phyloP scores from a whole-genome alignment of 1,139 yeast genomes.

The Entelexis sorbosivorans region DNA sequence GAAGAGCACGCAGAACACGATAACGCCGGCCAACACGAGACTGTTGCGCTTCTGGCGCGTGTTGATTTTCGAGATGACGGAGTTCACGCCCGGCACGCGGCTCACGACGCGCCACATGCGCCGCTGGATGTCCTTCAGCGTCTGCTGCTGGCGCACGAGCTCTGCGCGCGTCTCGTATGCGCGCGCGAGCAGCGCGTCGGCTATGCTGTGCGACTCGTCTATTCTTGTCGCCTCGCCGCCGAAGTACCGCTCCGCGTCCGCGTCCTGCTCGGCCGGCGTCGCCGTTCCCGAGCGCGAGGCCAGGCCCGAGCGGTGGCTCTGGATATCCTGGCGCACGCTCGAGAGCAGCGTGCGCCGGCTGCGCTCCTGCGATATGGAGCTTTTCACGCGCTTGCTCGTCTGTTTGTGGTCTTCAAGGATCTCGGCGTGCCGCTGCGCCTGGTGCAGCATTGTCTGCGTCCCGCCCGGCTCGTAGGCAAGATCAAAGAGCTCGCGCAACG shows the following conservation, averaged over 20 bases:
- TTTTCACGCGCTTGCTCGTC: slow-evolving; percentile 49
- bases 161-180: slow-evolving; percentile 88
- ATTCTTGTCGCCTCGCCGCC: slow-evolving; percentile 66
- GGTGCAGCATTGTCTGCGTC: slow-evolving; percentile 64
- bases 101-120: slow-evolving; percentile 51
- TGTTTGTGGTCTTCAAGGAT: slow-evolving; percentile 57
- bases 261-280: slow-evolving; percentile 21
- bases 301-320: slow-evolving; percentile 38
- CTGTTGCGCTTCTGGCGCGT: slow-evolving; percentile 84
- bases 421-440: slow-evolving; percentile 73
- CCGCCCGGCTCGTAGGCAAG: slow-evolving; percentile 48
- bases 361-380: slow-evolving; percentile 59
- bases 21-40: slow-evolving; percentile 64
- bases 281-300: slow-evolving; percentile 21
- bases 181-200: slow-evolving; percentile 68
- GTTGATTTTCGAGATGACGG: slow-evolving; percentile 66
- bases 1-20: slow-evolving; percentile 60
- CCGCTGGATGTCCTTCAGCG: slow-evolving; percentile 53
- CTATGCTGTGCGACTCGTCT: slow-evolving; percentile 59
- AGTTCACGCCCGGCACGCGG: slow-evolving; percentile 72
- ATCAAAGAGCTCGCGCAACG: slow-evolving; percentile 32
- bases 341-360: slow-evolving; percentile 62
- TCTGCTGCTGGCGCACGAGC: slow-evolving; percentile 56
- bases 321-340: slow-evolving; percentile 69
- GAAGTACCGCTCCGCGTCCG: slow-evolving; percentile 52